phyloP scores from a whole-genome alignment of 352 stramenopile species.

The Phytopythium oedochilum region DNA sequence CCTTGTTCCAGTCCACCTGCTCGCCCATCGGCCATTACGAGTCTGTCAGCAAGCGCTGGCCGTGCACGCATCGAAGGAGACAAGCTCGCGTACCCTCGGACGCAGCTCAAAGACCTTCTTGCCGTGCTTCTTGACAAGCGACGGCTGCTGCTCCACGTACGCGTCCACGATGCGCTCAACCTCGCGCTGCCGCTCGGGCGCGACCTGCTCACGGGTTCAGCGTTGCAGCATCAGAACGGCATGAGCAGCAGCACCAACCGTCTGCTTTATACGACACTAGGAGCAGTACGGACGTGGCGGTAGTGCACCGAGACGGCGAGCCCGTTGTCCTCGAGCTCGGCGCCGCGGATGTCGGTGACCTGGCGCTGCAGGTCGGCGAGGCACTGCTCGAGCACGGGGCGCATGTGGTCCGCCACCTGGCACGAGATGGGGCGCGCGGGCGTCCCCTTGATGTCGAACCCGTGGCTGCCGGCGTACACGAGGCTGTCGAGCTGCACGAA shows the following conservation, averaged over 20 bases:
- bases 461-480: constrained; percentile 77
- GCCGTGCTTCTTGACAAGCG: constrained; percentile 57
- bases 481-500: constrained; percentile 76
- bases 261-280: constrained; percentile 1
- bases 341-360: constrained; percentile 37
- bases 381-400: constrained; percentile 39
- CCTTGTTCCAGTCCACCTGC: constrained; percentile 81
- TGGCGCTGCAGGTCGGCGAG: constrained; percentile 27
- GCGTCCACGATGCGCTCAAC: constrained; percentile 87
- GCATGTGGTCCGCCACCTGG: constrained; percentile 49
- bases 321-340: constrained; percentile 75
- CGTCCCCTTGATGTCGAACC: constrained; percentile 75
- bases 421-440: constrained; percentile 51
- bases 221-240: too few species aligned
- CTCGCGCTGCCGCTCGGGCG: constrained; percentile 33
- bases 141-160: constrained; percentile 47
- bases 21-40: neutral
- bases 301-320: constrained; percentile 80
- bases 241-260: neutral
- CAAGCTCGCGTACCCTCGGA: constrained; percentile 23
- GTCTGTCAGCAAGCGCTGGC: neutral
- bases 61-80: neutral
- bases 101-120: constrained; percentile 82
- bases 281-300: constrained; percentile 32
- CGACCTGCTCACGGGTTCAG: constrained; percentile 37